Conservation (phyloP, 805 yeast species). For the Cyberlindnera mycetangii region DNA sequence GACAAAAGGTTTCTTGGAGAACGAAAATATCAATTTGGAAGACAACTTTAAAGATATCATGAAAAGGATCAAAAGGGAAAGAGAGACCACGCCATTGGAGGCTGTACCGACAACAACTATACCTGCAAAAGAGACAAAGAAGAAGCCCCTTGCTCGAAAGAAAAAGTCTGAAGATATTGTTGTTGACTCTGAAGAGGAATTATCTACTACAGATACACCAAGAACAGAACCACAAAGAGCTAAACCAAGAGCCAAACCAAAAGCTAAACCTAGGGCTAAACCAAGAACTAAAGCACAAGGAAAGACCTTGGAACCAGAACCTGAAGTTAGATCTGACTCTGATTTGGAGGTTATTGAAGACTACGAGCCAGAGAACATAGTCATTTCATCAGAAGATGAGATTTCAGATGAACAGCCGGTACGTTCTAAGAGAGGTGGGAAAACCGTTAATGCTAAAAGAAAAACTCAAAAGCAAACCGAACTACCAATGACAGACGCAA, state of each 20-base stretch:
- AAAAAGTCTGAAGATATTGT: conserved; percentile 10
- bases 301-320: not conserved
- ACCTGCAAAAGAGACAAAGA: not conserved
- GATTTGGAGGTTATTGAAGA: conserved; percentile 5
- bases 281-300: not conserved
- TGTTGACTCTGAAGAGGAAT: conserved; percentile 7
- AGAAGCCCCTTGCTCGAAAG: not conserved
- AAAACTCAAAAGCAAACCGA: not conserved
- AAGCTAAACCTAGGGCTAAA: conserved; percentile 4
- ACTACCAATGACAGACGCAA: conserved; percentile 6
- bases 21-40: conserved; percentile 38
- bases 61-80: conserved; percentile 38
- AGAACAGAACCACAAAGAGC: not conserved
- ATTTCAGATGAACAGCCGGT: not conserved
- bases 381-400: conserved; percentile 4
- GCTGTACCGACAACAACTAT: not conserved
- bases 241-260: not conserved
- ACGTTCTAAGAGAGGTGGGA: not conserved
- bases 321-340: conserved; percentile 8
- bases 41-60: conserved; percentile 44
- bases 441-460: not conserved
- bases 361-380: conserved; percentile 2
- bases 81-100: conserved; percentile 9
- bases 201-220: too few relatives aligned
- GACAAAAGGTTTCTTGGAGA: conserved; percentile 28